These are phyloP conservation scores for Ceriops zippeliana DNA, from an alignment of 345 rosid genomes.

Conservation along the genomic window DNA sequence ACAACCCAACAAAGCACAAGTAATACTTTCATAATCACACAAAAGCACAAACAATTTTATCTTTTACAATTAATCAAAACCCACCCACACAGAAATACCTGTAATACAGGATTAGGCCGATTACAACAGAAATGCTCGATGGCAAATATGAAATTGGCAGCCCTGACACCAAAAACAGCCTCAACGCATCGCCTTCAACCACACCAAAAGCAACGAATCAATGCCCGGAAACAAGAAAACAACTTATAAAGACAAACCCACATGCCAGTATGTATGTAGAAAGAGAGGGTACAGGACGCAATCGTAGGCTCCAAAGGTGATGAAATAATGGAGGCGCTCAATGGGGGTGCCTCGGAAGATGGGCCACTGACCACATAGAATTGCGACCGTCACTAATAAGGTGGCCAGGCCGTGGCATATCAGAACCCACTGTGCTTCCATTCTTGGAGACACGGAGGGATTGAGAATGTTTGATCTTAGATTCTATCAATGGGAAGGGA, in stretches of 20 bases:
- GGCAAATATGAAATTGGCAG: conserved; percentile 43
- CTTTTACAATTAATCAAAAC: neutral
- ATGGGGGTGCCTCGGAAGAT: conserved; percentile 80
- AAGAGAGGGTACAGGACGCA: conserved; percentile 51
- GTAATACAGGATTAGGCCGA: conserved; percentile 82
- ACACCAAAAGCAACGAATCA: conserved; percentile 1
- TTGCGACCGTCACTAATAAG: conserved; percentile 55
- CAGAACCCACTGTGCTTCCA: conserved; percentile 75
- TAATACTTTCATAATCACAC: neutral
- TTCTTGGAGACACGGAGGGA: conserved; percentile 7
- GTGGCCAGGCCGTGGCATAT: conserved; percentile 64
- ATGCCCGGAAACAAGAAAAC: conserved; percentile 2
- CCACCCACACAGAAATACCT: conserved; percentile 34
- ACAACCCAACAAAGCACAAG: neutral
- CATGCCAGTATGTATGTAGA: neutral
- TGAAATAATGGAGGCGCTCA: conserved; percentile 59
- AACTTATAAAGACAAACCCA: conserved; percentile 7
- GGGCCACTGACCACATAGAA: conserved; percentile 98
- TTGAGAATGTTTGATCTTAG: too few relatives aligned
- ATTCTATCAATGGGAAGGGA: too few relatives aligned
- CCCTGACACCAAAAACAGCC: conserved; percentile 57
- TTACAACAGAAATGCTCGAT: conserved; percentile 73
- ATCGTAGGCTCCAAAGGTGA: conserved; percentile 87
- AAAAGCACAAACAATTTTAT: neutral
- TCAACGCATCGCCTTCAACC: conserved; percentile 55